These are phyloP conservation scores for Penicillium sp. DNA, from an alignment of 2,329 filamentous ascomycete genomes.

Conservation along the genomic window DNA sequence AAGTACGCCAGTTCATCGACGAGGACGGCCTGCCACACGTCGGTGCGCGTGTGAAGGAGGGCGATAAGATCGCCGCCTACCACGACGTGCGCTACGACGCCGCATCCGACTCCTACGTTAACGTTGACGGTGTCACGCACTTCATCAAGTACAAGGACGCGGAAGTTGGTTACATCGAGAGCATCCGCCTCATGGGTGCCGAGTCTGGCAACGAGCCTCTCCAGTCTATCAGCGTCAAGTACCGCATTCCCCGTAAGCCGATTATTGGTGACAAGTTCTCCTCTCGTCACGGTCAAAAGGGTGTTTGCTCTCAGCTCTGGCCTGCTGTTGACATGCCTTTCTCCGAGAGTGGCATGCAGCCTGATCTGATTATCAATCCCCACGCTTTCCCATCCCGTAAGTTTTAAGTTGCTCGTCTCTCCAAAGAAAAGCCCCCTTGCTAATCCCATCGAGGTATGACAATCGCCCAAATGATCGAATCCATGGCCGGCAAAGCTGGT, in stretches of 20 bases:
- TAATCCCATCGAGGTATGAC: conserved; percentile 62
- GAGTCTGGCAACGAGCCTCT: conserved; percentile 77
- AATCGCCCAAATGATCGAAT: conserved; percentile 99
- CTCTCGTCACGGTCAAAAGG: conserved; percentile 96
- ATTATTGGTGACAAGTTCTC: conserved; percentile 99
- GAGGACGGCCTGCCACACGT: conserved; percentile 81
- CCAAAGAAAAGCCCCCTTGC: background rate
- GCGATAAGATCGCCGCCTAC: conserved; percentile 82
- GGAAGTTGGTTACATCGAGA: conserved; percentile 84
- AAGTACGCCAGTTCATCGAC: conserved; percentile 69
- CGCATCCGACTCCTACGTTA: conserved; percentile 67
- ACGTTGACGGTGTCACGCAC: conserved; percentile 78
- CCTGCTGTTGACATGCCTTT: conserved; percentile 92
- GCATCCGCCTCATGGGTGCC: conserved; percentile 82
- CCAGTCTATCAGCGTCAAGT: conserved; percentile 87
- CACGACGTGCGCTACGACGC: conserved; percentile 78
- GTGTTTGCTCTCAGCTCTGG: conserved; percentile 95
- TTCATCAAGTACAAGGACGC: conserved; percentile 93
- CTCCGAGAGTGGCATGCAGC: conserved; percentile 91
- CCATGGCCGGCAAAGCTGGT: conserved; percentile 88
- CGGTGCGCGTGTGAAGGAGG: conserved; percentile 71
- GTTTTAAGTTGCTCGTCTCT: conserved; percentile 5
- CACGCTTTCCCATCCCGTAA: conserved; percentile 93
- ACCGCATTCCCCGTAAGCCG: conserved; percentile 82
- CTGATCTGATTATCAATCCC: conserved; percentile 97